Evolutionary conservation across 257 asterid genomes (phyloP).

Genomic region (Solanum pimpinellifolium): DNA sequence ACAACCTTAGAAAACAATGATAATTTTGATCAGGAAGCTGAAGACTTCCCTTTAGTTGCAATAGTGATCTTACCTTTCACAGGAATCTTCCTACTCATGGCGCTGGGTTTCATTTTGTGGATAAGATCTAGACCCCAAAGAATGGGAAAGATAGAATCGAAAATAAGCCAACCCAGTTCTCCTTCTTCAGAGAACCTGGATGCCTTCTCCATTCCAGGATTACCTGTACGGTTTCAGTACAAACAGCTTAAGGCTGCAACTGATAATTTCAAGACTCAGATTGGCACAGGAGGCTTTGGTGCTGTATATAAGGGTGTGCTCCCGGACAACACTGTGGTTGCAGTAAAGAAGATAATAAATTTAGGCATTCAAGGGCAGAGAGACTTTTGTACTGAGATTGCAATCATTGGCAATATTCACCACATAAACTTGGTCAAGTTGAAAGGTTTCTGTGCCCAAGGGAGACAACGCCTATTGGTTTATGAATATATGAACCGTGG

Average conservation of each 20-base stretch:
- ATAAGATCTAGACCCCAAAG: slow-evolving; percentile 7
- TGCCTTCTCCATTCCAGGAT: slow-evolving; percentile 42
- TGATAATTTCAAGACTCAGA: slow-evolving; percentile 35
- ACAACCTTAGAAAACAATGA: background rate
- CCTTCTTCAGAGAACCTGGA: slow-evolving; percentile 26
- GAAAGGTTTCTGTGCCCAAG: slow-evolving; percentile 58
- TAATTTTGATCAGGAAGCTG: background rate
- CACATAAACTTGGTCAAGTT: slow-evolving; percentile 65
- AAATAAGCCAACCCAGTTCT: background rate
- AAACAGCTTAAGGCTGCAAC: slow-evolving; percentile 52
- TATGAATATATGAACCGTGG: slow-evolving; percentile 79
- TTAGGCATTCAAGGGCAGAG: slow-evolving; percentile 44
- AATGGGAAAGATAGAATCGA: background rate
- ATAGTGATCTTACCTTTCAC: slow-evolving; percentile 51
- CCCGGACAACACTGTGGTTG: slow-evolving; percentile 45
- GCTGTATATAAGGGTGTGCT: slow-evolving; percentile 54
- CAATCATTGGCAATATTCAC: slow-evolving; percentile 56
- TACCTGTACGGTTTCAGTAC: slow-evolving; percentile 46
- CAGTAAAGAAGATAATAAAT: slow-evolving; percentile 52
- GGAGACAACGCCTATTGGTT: slow-evolving; percentile 43
- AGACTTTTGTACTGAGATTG: slow-evolving; percentile 65
- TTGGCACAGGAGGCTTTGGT: slow-evolving; percentile 80
- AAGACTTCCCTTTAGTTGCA: slow-evolving; percentile 31
- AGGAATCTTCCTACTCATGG: slow-evolving; percentile 14
- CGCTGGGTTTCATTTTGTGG: slow-evolving; percentile 21